Evolutionary conservation across 1,139 yeast species (phyloP).

Genomic region (Meyerozyma smithsonii): DNA sequence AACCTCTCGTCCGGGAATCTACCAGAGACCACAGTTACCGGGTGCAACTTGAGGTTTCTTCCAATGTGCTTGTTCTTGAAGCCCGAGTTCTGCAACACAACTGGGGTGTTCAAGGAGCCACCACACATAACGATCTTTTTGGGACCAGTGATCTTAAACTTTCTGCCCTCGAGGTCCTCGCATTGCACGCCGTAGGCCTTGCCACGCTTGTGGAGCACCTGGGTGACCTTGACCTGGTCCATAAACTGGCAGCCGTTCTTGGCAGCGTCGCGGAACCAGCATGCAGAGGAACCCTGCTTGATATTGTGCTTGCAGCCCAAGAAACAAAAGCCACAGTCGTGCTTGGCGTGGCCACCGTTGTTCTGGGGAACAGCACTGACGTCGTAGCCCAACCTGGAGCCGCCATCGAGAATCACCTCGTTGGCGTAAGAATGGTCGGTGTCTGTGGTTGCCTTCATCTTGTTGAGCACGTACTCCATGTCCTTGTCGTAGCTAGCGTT

Average conservation of each 20-base stretch:
- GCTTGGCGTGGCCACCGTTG: slow-evolving; percentile 42
- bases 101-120: slow-evolving; percentile 53
- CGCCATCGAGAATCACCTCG: slow-evolving; percentile 42
- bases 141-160: slow-evolving; percentile 41
- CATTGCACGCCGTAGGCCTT: slow-evolving; percentile 43
- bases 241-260: slow-evolving; percentile 46
- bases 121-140: slow-evolving; percentile 44
- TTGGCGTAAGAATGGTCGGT: slow-evolving; percentile 49
- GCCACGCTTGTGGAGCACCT: slow-evolving; percentile 37
- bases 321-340: slow-evolving; percentile 49
- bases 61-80: slow-evolving; percentile 55
- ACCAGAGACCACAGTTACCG: slow-evolving; percentile 40
- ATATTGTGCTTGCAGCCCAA: slow-evolving; percentile 54
- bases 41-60: slow-evolving; percentile 50
- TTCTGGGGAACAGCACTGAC: slow-evolving; percentile 45
- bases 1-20: slow-evolving; percentile 32
- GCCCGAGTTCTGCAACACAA: slow-evolving; percentile 46
- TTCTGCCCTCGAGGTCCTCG: slow-evolving; percentile 22
- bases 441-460: slow-evolving; percentile 46
- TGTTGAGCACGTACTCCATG: slow-evolving; percentile 43
- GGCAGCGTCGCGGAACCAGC: slow-evolving; percentile 52
- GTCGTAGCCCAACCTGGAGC: slow-evolving; percentile 42
- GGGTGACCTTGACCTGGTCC: slow-evolving; percentile 42
- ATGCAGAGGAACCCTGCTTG: slow-evolving; percentile 49
- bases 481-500: slow-evolving; percentile 42